phyloP scores from a whole-genome alignment of 371 early-diverging fungal species.

The Cokeromyces recurvatus region DNA sequence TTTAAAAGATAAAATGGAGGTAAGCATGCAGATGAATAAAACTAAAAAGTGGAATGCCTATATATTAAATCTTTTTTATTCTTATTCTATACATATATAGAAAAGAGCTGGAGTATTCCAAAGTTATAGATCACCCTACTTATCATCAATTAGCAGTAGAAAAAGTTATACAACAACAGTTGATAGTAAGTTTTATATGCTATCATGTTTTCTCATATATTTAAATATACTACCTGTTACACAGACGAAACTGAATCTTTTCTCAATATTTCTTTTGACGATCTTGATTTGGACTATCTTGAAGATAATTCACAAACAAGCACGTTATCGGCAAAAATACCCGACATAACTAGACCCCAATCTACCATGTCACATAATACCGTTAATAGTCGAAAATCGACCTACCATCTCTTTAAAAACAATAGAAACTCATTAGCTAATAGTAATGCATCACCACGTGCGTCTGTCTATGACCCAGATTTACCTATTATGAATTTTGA shows the following conservation, averaged over 20 bases:
- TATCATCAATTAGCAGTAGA: too few relatives aligned
- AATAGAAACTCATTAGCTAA: conserved; percentile 23
- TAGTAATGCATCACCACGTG: conserved; percentile 16
- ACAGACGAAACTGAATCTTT: conserved; percentile 18
- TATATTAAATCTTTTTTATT: too few relatives aligned
- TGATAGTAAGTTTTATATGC: too few relatives aligned
- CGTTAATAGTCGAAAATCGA: conserved; percentile 27
- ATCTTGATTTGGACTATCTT: conserved; percentile 31
- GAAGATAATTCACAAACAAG: conserved; percentile 22
- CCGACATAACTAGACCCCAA: conserved; percentile 16
- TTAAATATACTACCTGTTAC: conserved; percentile 2
- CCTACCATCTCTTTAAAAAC: conserved; percentile 40
- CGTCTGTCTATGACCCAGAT: conserved; percentile 32
- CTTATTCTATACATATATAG: too few relatives aligned
- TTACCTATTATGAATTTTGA: conserved; percentile 48
- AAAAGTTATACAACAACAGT: too few relatives aligned
- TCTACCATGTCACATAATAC: conserved; percentile 34
- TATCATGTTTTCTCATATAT: too few relatives aligned
- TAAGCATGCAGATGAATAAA: conserved; percentile 9
- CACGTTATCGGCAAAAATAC: background rate
- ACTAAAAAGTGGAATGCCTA: too few relatives aligned
- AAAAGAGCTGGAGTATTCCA: too few relatives aligned
- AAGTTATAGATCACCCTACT: too few relatives aligned
- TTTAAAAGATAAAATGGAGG: conserved; percentile 51
- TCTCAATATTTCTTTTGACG: conserved; percentile 29